A percentile compares a stretch with the other conserved stretches of the same genome.
Conservation (phyloP, 441 rosid genomes). For the Bruguiera hainesii region DNA sequence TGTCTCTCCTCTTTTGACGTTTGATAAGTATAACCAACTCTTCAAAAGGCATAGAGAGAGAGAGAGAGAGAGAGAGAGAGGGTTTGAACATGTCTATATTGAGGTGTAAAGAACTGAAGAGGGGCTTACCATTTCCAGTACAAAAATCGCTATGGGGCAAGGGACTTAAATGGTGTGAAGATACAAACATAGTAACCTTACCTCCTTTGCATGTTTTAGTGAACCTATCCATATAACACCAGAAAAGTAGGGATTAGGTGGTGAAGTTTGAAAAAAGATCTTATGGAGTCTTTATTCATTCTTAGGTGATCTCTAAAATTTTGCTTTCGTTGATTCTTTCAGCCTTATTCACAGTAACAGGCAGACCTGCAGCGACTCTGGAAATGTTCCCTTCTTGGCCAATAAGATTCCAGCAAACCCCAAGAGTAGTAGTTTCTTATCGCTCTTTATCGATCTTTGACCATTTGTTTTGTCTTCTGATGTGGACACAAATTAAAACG, state of each 20-base stretch:
- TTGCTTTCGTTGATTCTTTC: constrained; percentile 49
- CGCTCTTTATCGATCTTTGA: constrained; percentile 50
- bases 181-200: constrained; percentile 54
- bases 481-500: constrained; percentile 6
- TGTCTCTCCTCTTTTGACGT: constrained; percentile 56
- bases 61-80: constrained; percentile 15
- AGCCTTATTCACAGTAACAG: constrained; percentile 70
- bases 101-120: constrained; percentile 26
- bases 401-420: constrained; percentile 92
- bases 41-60: constrained; percentile 9
- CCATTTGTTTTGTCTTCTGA: constrained; percentile 38
- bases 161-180: constrained; percentile 68
- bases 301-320: constrained; percentile 37
- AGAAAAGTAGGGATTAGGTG: constrained; percentile 30
- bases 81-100: constrained; percentile 43
- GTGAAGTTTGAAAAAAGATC: constrained; percentile 13
- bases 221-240: constrained; percentile 44
- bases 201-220: constrained; percentile 44
- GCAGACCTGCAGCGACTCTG: constrained; percentile 94
- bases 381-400: constrained; percentile 99
- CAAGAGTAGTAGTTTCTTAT: constrained; percentile 55
- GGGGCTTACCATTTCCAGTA: constrained; percentile 46
- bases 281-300: constrained; percentile 13
- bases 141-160: constrained; percentile 61
- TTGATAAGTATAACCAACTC: constrained; percentile 49